Evolutionary conservation across 768 basidiomycete species (phyloP).

Genomic region (Naganishia friedmannii): DNA sequence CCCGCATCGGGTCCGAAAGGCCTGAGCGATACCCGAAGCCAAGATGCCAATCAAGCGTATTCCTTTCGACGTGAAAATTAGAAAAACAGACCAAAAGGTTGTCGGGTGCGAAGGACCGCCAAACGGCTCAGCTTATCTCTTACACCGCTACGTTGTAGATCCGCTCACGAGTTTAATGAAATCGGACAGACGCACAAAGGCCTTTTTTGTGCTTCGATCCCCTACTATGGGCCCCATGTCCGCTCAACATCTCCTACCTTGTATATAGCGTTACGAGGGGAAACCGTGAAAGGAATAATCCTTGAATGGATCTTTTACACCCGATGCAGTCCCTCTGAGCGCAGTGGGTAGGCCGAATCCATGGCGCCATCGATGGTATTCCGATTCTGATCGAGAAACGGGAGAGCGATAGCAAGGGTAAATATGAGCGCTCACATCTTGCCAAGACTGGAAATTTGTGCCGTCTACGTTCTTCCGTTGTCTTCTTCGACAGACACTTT

Average conservation of each 20-base stretch:
- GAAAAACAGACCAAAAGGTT: not conserved
- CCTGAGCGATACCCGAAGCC: no score
- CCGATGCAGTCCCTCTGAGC: not conserved
- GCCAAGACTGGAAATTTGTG: not conserved
- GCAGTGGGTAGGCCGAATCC: not conserved
- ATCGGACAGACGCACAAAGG: not conserved
- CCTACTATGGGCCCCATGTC: not conserved
- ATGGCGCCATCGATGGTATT: not conserved
- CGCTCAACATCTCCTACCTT: not conserved
- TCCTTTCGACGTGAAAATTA: not conserved
- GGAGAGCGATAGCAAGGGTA: not conserved
- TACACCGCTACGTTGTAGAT: not conserved
- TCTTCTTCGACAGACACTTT: constrained; percentile 6
- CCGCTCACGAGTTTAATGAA: not conserved
- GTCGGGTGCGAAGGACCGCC: not conserved
- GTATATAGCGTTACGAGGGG: not conserved
- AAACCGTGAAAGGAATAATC: not conserved
- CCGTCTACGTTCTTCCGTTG: constrained; percentile 12
- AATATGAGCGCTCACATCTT: not conserved
- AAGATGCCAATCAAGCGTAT: no score
- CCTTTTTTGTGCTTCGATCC: not conserved
- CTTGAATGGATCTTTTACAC: not conserved
- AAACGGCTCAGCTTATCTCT: not conserved
- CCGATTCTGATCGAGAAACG: not conserved
- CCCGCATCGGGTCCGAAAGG: no score